Base-by-base conservation (phyloP, 2,329 filamentous ascomycete species). In the Aspergillus fructus region DNA sequence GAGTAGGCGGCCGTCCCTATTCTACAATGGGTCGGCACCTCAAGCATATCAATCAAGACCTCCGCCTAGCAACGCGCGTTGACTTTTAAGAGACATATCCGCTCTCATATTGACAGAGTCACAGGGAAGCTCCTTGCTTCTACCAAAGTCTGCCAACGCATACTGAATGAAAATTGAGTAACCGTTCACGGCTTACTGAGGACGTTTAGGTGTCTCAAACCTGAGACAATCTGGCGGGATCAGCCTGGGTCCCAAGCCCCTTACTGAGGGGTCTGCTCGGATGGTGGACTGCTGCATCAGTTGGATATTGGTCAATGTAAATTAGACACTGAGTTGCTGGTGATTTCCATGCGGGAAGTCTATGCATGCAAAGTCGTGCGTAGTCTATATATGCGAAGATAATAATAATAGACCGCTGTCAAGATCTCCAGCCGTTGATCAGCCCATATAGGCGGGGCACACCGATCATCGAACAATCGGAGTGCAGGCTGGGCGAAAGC, bases 381-480 rank as follows among this genome's bases (percentile, higher is more conserved):
- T 24, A 45, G 23, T 11, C 8, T 30, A 27, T 15, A 13, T 17
- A 30, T 6, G 11, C 19, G 23, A 15, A 30, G 23, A 46, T 30
- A 49, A 50, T 30, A 24, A 40, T 30, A 24, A 40, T 40, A 39
- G 49, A 41, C 21, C 17, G 48, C 50, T 34, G 41, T 23, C 30
- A 45, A 45, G 42, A 27, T 46, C 33, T 24, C 17, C 15, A 13
- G 39, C n/a, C 23, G 21, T 49, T 37, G 53, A 55, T 55, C 53
- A 55, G 53, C 47, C 53, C 53, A 55, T 48, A 33, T 37, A 19
- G 24, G 53, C 53, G 53, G 46, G 53, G 46, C 53, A 21, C 9
- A 50, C 30, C 43, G 37, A 42, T 33, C 12, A 51, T 19, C 23
- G 15, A 51, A 33, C 39, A 33, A 51, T 37, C 39, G 42, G 40